Base-by-base conservation (phyloP, 1,139 yeast species). In the Saccharomyces hybrid region DNA sequence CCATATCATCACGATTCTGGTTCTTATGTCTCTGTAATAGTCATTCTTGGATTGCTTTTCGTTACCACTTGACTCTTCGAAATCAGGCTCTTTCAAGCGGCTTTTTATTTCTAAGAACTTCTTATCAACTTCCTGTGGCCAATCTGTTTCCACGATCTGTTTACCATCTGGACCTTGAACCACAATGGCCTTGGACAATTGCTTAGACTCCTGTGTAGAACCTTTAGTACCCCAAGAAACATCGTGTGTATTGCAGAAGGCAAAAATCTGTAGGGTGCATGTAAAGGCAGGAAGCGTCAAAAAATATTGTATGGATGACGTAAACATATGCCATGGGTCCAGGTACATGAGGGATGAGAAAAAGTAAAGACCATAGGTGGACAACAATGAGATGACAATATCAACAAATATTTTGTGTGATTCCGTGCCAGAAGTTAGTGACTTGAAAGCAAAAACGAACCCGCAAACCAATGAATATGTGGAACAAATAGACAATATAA, bases 141-240 rank as follows among this genome's bases (percentile, higher is more conserved):
- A 88, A 64, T 90, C 97, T 53, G 90, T 84, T 64, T 88, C 96
- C 47, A 84, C 86, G 55, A 83, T 75, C 58, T 80, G 78, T 58
- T 75, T 74, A 51, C 84, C 86, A 51, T 77, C 75, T 48, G 78
- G 78, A 44, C 78, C 78, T 61, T 75, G 78, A 51, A 74, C 75
- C 53, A 78, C 80, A 28, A 79, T 83, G 12, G 88, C 90, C 28
- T 81, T 78, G 49, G 89, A 87, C 54, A 84, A 73, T 54, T 79
- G 83, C 63, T 82, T 83, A 14, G 83, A 78, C 51, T 84, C 86
- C 60, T 83, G 82, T 61, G 86, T 87, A 59, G 91, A 96, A 61
- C 97, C 97, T 69, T 90, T 90, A 0, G 97, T 91, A 72, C 97
- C 97, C 97, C 97, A 91, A 0, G 96, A 86, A 53, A 90, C 96